Conservation (phyloP, 805 yeast genomes). For the Pichia pseudocactophila region DNA sequence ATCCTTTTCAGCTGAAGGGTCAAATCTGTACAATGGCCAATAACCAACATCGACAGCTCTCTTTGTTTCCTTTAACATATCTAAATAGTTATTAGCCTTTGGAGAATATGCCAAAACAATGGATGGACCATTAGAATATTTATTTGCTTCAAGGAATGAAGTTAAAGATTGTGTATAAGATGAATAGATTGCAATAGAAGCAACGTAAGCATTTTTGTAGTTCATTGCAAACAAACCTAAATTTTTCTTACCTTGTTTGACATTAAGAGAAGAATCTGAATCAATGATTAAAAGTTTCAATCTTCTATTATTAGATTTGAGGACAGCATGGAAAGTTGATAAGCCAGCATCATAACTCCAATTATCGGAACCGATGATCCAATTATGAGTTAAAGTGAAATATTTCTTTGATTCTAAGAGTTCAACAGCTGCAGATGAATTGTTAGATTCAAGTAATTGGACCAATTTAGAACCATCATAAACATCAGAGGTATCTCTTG, state of each 20-base stretch:
- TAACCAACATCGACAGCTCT: conserved; percentile 87
- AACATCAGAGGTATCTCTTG: conserved; percentile 30
- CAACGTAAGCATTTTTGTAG: conserved; percentile 81
- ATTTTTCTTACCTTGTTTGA: conserved; percentile 70
- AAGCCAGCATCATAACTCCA: conserved; percentile 93
- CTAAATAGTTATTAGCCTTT: conserved; percentile 53
- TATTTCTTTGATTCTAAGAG: conserved; percentile 39
- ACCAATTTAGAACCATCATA: conserved; percentile 23
- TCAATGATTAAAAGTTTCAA: conserved; percentile 82
- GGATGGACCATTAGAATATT: conserved; percentile 75
- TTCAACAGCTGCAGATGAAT: conserved; percentile 29
- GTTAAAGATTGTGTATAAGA: conserved; percentile 90
- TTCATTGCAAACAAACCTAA: conserved; percentile 93
- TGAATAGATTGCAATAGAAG: conserved; percentile 87
- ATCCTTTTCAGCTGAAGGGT: conserved; percentile 45
- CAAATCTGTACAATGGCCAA: conserved; percentile 89
- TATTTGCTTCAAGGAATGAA: conserved; percentile 83
- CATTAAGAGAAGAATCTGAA: conserved; percentile 56
- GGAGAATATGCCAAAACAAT: conserved; percentile 88
- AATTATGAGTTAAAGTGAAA: conserved; percentile 44
- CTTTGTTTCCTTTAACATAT: conserved; percentile 78
- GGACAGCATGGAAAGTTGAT: conserved; percentile 81
- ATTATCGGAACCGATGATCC: conserved; percentile 91
- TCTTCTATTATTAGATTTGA: conserved; percentile 59
- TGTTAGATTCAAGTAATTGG: conserved; percentile 22